phyloP scores from a whole-genome alignment of 805 yeast genomes.

The Ascoidea tarda region DNA sequence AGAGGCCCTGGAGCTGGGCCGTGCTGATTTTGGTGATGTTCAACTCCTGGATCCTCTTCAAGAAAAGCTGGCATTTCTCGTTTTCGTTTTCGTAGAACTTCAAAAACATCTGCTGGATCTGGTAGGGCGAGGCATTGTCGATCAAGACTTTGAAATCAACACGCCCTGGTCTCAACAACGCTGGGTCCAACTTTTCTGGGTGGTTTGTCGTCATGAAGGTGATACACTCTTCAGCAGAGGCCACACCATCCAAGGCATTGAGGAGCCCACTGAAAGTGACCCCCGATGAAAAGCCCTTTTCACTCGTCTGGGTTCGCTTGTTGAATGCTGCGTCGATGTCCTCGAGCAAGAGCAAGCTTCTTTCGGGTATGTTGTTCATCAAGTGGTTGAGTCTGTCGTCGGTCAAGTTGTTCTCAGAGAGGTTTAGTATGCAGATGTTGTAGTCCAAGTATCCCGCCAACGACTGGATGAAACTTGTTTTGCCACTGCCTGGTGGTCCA shows the following conservation, averaged over 20 bases:
- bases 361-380: conserved; percentile 90
- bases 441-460: conserved; percentile 93
- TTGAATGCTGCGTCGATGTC: conserved; percentile 95
- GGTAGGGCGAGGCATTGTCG: conserved; percentile 77
- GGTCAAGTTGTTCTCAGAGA: conserved; percentile 82
- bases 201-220: conserved; percentile 99
- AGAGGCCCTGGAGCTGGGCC: conserved; percentile 90
- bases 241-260: conserved; percentile 93
- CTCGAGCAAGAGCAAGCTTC: conserved; percentile 74
- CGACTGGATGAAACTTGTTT: conserved; percentile 92
- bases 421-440: conserved; percentile 83
- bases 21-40: conserved; percentile 53
- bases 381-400: conserved; percentile 90
- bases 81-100: conserved; percentile 61
- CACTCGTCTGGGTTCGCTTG: conserved; percentile 61
- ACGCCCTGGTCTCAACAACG: conserved; percentile 88
- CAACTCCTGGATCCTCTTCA: conserved; percentile 28
- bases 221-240: conserved; percentile 91
- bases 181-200: conserved; percentile 88
- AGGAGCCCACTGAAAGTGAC: conserved; percentile 91
- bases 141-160: conserved; percentile 73
- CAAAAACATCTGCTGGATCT: conserved; percentile 71
- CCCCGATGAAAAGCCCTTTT: conserved; percentile 69
- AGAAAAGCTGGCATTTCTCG: conserved; percentile 38
- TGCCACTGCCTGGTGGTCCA: conserved; percentile 98